Percentiles rank a stretch among this genome's conserved stretches.
Evolutionary conservation across 1,284 basidiomycete genomes (phyloP).

Genomic region (Sutorius eximius): DNA sequence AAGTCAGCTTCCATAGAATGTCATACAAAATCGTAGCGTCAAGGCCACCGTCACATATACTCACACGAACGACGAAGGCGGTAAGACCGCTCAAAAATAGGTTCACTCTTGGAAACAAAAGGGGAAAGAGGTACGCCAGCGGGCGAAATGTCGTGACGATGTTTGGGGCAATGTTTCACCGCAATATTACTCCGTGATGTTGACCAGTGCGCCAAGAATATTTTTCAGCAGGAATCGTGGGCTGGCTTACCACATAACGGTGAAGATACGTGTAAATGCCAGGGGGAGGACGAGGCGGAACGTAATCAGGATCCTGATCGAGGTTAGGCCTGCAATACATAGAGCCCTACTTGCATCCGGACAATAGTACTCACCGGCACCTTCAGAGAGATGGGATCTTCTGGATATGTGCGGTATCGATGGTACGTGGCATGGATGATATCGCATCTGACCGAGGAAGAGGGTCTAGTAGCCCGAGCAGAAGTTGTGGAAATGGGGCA

Average conservation of each 20-base stretch:
- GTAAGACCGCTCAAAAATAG: neutral
- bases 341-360: neutral
- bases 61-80: slow-evolving; percentile 1
- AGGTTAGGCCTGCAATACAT: neutral
- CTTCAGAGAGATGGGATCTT: neutral
- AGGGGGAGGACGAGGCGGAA: neutral
- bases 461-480: neutral
- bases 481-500: neutral
- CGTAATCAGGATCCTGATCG: neutral
- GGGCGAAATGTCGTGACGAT: neutral
- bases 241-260: neutral
- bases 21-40: neutral
- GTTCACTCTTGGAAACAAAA: neutral
- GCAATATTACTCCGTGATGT: neutral
- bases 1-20: neutral
- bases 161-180: neutral
- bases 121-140: neutral
- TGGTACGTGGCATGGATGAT: neutral
- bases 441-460: neutral
- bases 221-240: neutral
- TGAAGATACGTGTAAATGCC: slow-evolving; percentile 1
- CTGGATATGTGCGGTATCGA: slow-evolving; percentile 3
- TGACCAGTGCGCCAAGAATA: neutral
- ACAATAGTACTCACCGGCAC: neutral
- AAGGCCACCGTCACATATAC: neutral